Evolutionary conservation across 352 stramenopile species (phyloP).

Genomic region (Pythium rhizo-oryzae): DNA sequence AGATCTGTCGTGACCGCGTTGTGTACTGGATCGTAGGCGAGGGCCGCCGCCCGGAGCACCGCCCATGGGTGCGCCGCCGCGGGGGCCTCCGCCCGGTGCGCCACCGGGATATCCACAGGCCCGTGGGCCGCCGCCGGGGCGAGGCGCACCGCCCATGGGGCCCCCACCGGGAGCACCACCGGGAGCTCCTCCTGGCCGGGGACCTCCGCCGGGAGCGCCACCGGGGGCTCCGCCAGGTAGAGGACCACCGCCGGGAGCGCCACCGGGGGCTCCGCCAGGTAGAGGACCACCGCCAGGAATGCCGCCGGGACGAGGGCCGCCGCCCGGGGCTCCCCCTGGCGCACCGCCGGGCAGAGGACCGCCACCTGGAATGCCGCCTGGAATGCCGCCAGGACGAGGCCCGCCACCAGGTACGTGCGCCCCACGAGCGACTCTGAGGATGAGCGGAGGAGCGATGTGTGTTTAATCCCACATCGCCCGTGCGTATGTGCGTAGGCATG

Average conservation of each 20-base stretch:
- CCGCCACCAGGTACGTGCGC: constrained; percentile 21
- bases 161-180: constrained; percentile 43
- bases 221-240: too few species aligned
- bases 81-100: constrained; percentile 34
- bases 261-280: constrained; percentile 36
- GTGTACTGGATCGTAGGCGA: constrained; percentile 29
- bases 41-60: constrained; percentile 40
- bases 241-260: too few species aligned
- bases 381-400: constrained; percentile 27
- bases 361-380: constrained; percentile 31
- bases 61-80: constrained; percentile 33
- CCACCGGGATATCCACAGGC: constrained; percentile 52
- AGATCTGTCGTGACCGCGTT: too few species aligned
- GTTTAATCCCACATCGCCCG: not conserved
- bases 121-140: constrained; percentile 51
- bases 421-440: too few species aligned
- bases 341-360: constrained; percentile 23
- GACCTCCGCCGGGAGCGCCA: too few species aligned
- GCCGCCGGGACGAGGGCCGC: constrained; percentile 33
- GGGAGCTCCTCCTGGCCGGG: constrained; percentile 39
- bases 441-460: too few species aligned
- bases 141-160: constrained; percentile 42
- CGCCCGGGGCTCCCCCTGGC: constrained; percentile 33
- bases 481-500: constrained; percentile 11
- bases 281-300: constrained; percentile 22